Base-by-base conservation (phyloP, 2,329 filamentous ascomycete species). In the Penicillium decumbens region DNA sequence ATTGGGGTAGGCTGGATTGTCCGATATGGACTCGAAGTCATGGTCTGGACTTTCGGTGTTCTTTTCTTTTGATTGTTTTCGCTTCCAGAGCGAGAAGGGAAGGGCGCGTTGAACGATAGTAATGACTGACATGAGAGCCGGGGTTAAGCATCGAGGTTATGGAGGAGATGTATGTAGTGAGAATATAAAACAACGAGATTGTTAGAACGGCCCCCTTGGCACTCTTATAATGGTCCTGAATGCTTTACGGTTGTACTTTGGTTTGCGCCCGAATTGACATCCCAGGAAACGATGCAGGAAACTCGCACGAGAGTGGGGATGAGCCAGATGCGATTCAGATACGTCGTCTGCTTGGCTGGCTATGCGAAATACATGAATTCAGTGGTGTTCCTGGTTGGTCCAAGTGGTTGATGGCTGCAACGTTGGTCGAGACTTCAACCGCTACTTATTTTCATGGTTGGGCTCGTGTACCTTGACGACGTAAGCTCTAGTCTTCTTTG, bases 101-200 rank as follows among this genome's bases (percentile, higher is more conserved):
- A 61, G 53, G 41, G 54, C 56, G 24, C 59, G 56, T 29, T 60
- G 49, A 40, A 61, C 56, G 13, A 58, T 43, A 35, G 54, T 55
- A 30, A 60, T 44, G 15, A 57, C 53, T 13, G 56, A 46, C 59
- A 61, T 61, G 29, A 30, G 20, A 37, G 38, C 40, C 46, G 18
- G 6, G 24, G 7, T 23, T 39, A 32, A 29, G 45, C 40, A 44
- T 49, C 33, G 48, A 53, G 40, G 23, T 28, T 28, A 24, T 53
- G 9, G 7, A 30, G 23, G 13, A 37, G 15, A 3, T 9, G 12
- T 8, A 18, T 12, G 15, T 35, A 20, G 4, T 10, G 30, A 37
- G n/a, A 12, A 18, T 20, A 4, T 9, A 10, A 20, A 20, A 12
- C 15, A 13, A 24, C 10, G 23, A 9, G 40, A 27, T 27, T 35